phyloP scores from a whole-genome alignment of 1,284 basidiomycete species.

The Lentinus polychrous region DNA sequence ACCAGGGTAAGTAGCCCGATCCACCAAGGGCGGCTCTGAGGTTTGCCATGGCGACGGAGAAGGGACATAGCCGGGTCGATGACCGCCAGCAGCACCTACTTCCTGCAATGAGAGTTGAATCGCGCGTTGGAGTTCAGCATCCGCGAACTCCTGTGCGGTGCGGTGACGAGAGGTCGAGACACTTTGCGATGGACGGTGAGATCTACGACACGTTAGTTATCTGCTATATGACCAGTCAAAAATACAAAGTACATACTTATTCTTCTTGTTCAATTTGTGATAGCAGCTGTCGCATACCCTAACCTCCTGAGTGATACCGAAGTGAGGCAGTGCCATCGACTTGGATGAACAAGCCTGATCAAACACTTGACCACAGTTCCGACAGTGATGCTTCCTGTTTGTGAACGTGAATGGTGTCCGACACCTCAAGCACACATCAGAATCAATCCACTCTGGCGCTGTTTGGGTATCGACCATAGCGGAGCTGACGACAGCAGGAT shows the following conservation, averaged over 20 bases:
- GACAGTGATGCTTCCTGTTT: constrained; percentile 97
- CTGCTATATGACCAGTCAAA: background rate
- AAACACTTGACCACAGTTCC: constrained; percentile 97
- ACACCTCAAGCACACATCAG: constrained; percentile 91
- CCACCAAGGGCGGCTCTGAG: constrained; percentile 72
- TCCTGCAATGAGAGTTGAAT: constrained; percentile 89
- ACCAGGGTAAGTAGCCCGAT: constrained; percentile 29
- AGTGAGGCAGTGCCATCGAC: constrained; percentile 82
- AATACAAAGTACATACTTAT: constrained; percentile 16
- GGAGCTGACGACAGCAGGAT: constrained; percentile 59
- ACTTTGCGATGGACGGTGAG: constrained; percentile 45
- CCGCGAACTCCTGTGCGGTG: constrained; percentile 60
- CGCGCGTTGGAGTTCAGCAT: constrained; percentile 89
- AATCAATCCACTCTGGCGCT: constrained; percentile 95
- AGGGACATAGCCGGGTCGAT: constrained; percentile 62
- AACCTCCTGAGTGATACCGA: constrained; percentile 90
- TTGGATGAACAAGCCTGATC: constrained; percentile 92
- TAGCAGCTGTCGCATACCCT: constrained; percentile 92
- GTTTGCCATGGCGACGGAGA: constrained; percentile 51
- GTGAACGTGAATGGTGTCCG: constrained; percentile 90
- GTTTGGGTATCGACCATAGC: constrained; percentile 86
- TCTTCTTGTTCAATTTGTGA: constrained; percentile 61
- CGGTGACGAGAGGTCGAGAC: constrained; percentile 43
- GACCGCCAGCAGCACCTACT: constrained; percentile 45
- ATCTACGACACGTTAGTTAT: constrained; percentile 9